Percentiles rank a stretch among this genome's conserved stretches.
phyloP scores from a whole-genome alignment of 306 rosid species.

The Cotoneaster glaucophyllus region DNA sequence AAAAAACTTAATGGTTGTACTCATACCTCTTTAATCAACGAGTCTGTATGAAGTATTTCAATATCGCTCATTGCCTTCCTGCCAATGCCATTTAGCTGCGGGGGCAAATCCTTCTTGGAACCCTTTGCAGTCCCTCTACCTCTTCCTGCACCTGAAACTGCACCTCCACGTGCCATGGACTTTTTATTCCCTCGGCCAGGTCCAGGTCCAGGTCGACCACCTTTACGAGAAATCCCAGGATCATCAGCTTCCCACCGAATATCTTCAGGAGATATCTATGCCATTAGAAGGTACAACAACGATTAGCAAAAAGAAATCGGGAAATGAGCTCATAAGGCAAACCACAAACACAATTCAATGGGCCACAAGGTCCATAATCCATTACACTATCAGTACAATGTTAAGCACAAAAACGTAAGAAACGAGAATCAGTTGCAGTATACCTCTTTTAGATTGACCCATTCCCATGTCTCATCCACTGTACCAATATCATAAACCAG shows the following conservation, averaged over 20 bases:
- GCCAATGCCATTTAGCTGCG: constrained; percentile 56
- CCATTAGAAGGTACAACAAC: constrained; percentile 14
- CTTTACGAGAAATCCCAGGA: constrained; percentile 44
- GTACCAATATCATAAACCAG: constrained; percentile 52
- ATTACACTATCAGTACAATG: background rate
- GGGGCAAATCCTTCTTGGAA: constrained; percentile 48
- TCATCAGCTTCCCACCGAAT: constrained; percentile 73
- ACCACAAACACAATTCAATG: background rate
- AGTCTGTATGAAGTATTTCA: constrained; percentile 69
- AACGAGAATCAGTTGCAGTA: background rate
- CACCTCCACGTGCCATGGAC: constrained; percentile 52
- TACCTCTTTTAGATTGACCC: constrained; percentile 59
- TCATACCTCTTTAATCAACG: constrained; percentile 76
- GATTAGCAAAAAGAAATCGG: background rate
- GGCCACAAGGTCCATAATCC: background rate
- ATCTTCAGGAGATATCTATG: constrained; percentile 68
- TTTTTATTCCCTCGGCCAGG: constrained; percentile 63
- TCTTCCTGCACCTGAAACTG: constrained; percentile 57
- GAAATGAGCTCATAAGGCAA: background rate
- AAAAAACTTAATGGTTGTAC: background rate
- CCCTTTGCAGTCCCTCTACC: constrained; percentile 69
- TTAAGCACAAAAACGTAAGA: background rate
- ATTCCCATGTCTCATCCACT: constrained; percentile 52
- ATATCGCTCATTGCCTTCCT: constrained; percentile 56
- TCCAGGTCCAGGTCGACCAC: constrained; percentile 53